Percentiles rank a stretch among this genome's conserved stretches.
phyloP scores from a whole-genome alignment of 78 protist genomes.

The Dictyostelium brefeldianum region DNA sequence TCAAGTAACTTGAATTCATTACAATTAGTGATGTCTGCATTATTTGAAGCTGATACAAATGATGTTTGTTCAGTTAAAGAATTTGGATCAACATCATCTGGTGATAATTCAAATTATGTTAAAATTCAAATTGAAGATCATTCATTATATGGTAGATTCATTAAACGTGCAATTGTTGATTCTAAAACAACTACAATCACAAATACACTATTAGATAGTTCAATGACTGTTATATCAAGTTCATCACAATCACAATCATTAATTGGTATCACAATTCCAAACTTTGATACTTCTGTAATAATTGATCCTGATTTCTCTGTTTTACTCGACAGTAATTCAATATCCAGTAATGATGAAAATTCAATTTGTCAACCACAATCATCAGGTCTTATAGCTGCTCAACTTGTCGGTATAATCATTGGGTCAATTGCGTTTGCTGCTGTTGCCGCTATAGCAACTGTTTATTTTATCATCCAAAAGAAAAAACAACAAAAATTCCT shows the following conservation, averaged over 20 bases:
- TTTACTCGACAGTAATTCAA: neutral
- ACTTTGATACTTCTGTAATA: neutral
- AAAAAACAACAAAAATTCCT: neutral
- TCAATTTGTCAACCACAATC: neutral
- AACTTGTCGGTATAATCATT: conserved; percentile 1
- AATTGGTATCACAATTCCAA: conserved; percentile 28
- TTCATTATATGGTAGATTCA: conserved; percentile 3
- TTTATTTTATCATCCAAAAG: neutral
- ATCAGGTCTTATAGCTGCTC: neutral
- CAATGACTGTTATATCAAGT: neutral
- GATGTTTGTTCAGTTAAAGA: neutral
- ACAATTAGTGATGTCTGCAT: conserved; percentile 1
- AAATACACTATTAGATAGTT: neutral
- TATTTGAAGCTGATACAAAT: neutral
- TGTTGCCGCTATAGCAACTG: neutral
- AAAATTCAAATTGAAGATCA: neutral
- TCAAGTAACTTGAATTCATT: neutral
- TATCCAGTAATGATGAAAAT: neutral
- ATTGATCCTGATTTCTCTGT: conserved; percentile 31
- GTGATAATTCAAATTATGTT: neutral
- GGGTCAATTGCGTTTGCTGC: neutral
- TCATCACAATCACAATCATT: conserved; percentile 5
- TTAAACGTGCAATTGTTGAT: neutral
- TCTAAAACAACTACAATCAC: neutral
- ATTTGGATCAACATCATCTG: neutral